Evolutionary conservation across 306 rosid species (phyloP).

Genomic region (Glycyrrhiza uralensis): DNA sequence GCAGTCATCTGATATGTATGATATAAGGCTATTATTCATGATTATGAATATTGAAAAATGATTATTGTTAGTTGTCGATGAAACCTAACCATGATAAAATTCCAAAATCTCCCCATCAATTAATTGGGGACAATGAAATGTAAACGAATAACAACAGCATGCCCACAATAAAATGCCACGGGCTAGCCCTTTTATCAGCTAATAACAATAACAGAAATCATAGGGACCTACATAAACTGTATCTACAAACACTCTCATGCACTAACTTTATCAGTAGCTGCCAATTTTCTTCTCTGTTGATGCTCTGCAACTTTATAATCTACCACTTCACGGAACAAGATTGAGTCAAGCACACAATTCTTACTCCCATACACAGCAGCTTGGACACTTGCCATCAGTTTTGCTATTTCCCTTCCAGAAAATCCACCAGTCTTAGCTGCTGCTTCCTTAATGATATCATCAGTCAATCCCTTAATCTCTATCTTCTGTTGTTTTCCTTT

Average conservation of each 20-base stretch:
- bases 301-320: constrained; percentile 97
- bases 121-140: constrained; percentile 35
- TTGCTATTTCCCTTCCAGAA: constrained; percentile 96
- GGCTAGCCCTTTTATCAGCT: constrained; percentile 14
- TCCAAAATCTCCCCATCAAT: constrained; percentile 42
- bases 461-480: constrained; percentile 82
- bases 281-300: constrained; percentile 86
- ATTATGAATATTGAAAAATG: neutral
- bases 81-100: neutral
- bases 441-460: constrained; percentile 74
- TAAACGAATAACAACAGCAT: constrained; percentile 24
- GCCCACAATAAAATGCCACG: constrained; percentile 29
- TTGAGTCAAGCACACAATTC: constrained; percentile 76
- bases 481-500: constrained; percentile 62
- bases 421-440: constrained; percentile 83
- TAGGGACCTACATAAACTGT: constrained; percentile 1
- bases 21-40: neutral
- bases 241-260: constrained; percentile 19
- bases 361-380: constrained; percentile 92
- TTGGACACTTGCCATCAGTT: constrained; percentile 94
- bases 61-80: neutral
- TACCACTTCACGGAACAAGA: constrained; percentile 79
- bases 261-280: constrained; percentile 45
- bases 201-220: neutral
- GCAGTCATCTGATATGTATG: neutral